Base-by-base conservation (phyloP, 768 basidiomycete species). In the Albatrellus ellisii region DNA sequence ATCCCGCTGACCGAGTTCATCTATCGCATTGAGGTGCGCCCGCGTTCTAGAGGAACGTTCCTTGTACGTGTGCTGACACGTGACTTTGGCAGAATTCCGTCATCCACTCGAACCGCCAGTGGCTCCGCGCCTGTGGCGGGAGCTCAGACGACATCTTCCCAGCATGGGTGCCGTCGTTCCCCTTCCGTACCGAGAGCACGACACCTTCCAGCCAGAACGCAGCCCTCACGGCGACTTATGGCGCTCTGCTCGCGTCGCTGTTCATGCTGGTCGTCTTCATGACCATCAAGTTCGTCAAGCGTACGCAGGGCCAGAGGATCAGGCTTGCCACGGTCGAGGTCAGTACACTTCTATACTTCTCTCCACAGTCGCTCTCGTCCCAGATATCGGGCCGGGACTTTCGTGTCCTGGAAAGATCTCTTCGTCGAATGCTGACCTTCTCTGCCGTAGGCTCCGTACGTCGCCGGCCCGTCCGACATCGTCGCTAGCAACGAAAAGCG, bases 1-100 rank as follows among this genome's bases (percentile, higher is more conserved):
- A 80, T 88, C 53, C 79, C 84, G 37, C 67, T 87, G 54, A 85
- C 83, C 11, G 82, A 86, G 56, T 87, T 88, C 67, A 80, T 86
- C 58, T 84, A 85, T 68, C 73, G 78, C 43, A 68, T 78, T 42
- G 79, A 86, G 73, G 84, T 82, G 55, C 14, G 63, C 58, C 15
- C 12, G 41, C 12, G 21, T 15, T 20, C 21, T 36, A n/a, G n/a
- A n/a, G n/a, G n/a, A n/a, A n/a, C n/a, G 9, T 29, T 8, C 24
- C 28, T 29, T 46, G 35, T 26, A 25, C 20, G n/a, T 7, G 20
- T 20, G 3, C n/a, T 10, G 1, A 15, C 27, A 43, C 29, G 39
- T 34, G 17, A 12, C 11, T 22, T 34, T 4, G 26, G 21, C 43
- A 69, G 69, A 63, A 63, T 59, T 65, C 67, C 21, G 64, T 68